Base-by-base conservation (phyloP, 1,284 basidiomycete genomes). In the Inonotus hispidus region DNA sequence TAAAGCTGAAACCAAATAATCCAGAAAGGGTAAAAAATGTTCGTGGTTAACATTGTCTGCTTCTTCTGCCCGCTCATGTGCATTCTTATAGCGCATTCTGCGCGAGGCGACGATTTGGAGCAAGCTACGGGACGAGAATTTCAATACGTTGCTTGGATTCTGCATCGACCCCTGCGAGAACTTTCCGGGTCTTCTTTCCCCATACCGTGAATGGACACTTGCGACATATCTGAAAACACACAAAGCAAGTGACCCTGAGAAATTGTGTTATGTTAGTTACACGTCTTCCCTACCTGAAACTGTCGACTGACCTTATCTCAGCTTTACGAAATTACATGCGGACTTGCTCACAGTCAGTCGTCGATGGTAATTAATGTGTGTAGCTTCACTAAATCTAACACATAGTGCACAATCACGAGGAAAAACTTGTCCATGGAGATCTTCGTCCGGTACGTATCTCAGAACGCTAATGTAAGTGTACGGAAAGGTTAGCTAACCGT, bases 121-220 rank as follows among this genome's bases (percentile, higher is more conserved):
- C 14, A 43, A 38, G 16, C 46, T 61, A 47, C 41, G 43, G 16
- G 53, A 61, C 35, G 16, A 23, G 39, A 61, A 61, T 19, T 47
- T 61, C n/a, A 23, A 43, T 27, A 57, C 53, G 11, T 38, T 61
- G 5, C 41, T 56, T 47, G 59, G 59, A 7, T 56, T 49, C n/a
- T 47, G 46, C 23, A 23, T 47, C 14, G n/a, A 47, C 23, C 46
- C 52, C 16, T 5, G 21, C 8, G 11, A n/a, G 19, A 4, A 47
- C 19, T 7, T 47, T 23, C 46, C 46, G 16, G 46, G 46, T 23
- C 46, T 47, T 19, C 6, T 47, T 10, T 47, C 46, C 14, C 11
- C 16, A 21, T 13, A 23, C 23, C 23, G 46, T 19, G 23, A 27
- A 13, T 25, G 7, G 10, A 21, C 46, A 1, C 23, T 47, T 13